Base-by-base conservation (phyloP, 148 eudicot genomes). In the Vaccinium corymbosum region DNA sequence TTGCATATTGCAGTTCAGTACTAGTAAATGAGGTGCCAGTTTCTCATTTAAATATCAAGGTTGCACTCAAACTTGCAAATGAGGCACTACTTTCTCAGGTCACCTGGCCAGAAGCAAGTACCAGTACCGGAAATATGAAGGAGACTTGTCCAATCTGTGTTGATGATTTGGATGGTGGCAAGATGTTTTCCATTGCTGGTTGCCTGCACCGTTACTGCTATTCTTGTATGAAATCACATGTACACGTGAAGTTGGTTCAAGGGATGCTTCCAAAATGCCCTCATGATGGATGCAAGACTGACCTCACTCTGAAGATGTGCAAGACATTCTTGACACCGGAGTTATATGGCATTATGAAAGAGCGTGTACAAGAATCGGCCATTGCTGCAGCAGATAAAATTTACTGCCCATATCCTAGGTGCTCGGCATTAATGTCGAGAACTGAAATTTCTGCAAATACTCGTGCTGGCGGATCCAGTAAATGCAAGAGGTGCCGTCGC, bases 381-480 rank as follows among this genome's bases (percentile, higher is more conserved):
- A 93, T 94, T 83, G 96, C 98, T 20, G 88, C 85, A 20, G 73
- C 89, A 3, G 92, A 92, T 79, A 93, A 87, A 85, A 87, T 94
- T 27, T 94, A 92, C 84, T 94, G 98, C 85, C 94, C 97, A 13
- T 84, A 91, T 84, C 97, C 95, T 48, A 90, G 85, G 84, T 95
- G 97, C 88, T 95, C 97, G 0, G 91, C 90, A 12, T 87, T 95
- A 62, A 95, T 93, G 98, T 90, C 94, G 16, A 92, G 82, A 89
- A 55, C 14, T 20, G 95, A 92, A 76, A 79, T 71, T 72, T 72
- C 53, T 57, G 49, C 57, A 25, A 55, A 35, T 50, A 75, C 46
- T 48, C 83, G 81, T 46, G 59, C 25, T 9, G 52, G 46, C 35
- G 94, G 92, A 86, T 88, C 84, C 51, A 82, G 94, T 72, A 84